phyloP scores from a whole-genome alignment of 2,329 filamentous ascomycete genomes.

The Colletotrichum melonis region DNA sequence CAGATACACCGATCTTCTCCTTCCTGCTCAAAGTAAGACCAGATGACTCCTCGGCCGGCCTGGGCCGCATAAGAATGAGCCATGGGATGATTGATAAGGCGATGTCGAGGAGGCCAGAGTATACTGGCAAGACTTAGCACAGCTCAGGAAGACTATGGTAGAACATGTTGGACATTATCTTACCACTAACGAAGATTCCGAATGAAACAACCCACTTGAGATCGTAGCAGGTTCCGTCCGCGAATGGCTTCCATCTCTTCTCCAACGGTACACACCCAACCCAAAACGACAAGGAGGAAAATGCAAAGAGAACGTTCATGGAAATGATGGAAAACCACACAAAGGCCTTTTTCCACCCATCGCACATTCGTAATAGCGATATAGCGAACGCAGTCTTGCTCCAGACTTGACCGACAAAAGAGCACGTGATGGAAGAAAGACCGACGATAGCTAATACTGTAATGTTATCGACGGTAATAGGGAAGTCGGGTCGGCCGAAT shows the following conservation, averaged over 20 bases:
- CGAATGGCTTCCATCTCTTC: constrained; percentile 36
- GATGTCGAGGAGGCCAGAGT: constrained; percentile 48
- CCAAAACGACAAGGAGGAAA: constrained; percentile 39
- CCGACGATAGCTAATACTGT: constrained; percentile 29
- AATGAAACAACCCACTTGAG: constrained; percentile 29
- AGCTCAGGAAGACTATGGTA: not conserved
- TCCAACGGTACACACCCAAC: constrained; percentile 37
- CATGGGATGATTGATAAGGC: constrained; percentile 51
- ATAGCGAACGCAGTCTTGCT: constrained; percentile 53
- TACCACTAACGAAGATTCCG: constrained; percentile 33
- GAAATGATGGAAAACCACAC: constrained; percentile 47
- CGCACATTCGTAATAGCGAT: constrained; percentile 45
- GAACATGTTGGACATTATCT: not conserved
- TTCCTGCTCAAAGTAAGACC: constrained; percentile 38
- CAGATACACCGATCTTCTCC: constrained; percentile 49
- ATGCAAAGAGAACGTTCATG: constrained; percentile 41
- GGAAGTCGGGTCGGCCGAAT: constrained; percentile 25
- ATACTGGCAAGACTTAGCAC: constrained; percentile 33
- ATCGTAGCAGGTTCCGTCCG: constrained; percentile 28
- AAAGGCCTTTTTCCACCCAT: constrained; percentile 40
- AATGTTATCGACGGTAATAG: constrained; percentile 12
- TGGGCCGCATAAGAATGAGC: constrained; percentile 47
- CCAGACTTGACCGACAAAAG: constrained; percentile 47
- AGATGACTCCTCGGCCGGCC: constrained; percentile 17
- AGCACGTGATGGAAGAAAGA: constrained; percentile 41